Evolutionary conservation across 2,329 filamentous ascomycete genomes (phyloP).

Genomic region (Fusarium camptoceras): DNA sequence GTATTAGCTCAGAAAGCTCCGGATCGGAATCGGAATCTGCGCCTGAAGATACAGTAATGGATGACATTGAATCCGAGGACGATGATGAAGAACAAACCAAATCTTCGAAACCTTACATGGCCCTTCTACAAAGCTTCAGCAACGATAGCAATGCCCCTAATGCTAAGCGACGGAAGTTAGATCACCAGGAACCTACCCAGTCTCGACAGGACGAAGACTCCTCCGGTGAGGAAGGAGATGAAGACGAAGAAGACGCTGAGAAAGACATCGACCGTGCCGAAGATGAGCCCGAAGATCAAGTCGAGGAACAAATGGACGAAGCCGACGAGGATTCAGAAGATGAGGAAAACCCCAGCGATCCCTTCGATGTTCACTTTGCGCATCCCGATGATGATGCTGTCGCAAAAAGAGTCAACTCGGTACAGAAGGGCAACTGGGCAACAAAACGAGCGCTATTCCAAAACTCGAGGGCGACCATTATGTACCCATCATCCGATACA

Average conservation of each 20-base stretch:
- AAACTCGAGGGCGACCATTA: slow-evolving; percentile 61
- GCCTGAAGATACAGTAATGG: slow-evolving; percentile 52
- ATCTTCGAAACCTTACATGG: slow-evolving; percentile 64
- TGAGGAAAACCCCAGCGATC: slow-evolving; percentile 69
- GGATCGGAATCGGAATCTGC: slow-evolving; percentile 47
- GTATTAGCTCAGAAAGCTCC: slow-evolving; percentile 37
- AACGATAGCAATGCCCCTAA: slow-evolving; percentile 59
- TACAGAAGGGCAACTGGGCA: slow-evolving; percentile 64
- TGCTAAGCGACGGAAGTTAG: slow-evolving; percentile 69
- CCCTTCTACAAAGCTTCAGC: slow-evolving; percentile 68
- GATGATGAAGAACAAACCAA: slow-evolving; percentile 61
- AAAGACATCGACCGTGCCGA: slow-evolving; percentile 54
- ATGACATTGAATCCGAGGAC: slow-evolving; percentile 57
- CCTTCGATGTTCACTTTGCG: slow-evolving; percentile 85
- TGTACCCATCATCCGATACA: slow-evolving; percentile 57
- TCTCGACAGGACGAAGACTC: slow-evolving; percentile 38
- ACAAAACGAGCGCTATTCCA: slow-evolving; percentile 61
- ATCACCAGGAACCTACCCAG: slow-evolving; percentile 49
- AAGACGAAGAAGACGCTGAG: slow-evolving; percentile 57
- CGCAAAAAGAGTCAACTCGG: slow-evolving; percentile 62
- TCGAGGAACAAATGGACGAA: slow-evolving; percentile 46
- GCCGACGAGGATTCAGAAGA: slow-evolving; percentile 58
- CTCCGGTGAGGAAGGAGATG: slow-evolving; percentile 53
- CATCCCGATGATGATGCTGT: slow-evolving; percentile 72
- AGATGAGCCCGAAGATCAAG: slow-evolving; percentile 47